These are phyloP conservation scores for Aureobasidium sp. DNA, from an alignment of 2,329 filamentous ascomycete genomes.

Conservation along the genomic window DNA sequence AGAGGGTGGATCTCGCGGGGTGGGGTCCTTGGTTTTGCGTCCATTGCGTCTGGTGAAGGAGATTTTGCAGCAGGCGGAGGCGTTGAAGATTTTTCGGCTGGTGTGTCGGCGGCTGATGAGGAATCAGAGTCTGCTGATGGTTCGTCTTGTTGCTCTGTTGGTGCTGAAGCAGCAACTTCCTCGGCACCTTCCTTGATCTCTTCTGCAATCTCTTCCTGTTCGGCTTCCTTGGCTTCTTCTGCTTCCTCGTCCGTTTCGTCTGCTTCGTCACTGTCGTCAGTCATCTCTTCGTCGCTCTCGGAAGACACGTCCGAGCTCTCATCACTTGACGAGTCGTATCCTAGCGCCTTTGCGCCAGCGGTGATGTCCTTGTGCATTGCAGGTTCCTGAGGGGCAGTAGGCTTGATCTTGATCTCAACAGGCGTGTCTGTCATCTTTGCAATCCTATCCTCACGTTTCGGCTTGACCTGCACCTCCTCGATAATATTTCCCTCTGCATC, in stretches of 20 bases:
- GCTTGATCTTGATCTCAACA: constrained; percentile 12
- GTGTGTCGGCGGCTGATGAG: not conserved
- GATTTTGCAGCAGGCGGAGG: not conserved
- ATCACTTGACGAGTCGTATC: constrained; percentile 4
- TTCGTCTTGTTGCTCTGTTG: not conserved
- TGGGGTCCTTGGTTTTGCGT: not conserved
- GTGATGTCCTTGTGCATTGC: constrained; percentile 3
- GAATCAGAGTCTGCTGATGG: not conserved
- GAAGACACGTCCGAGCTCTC: constrained; percentile 13
- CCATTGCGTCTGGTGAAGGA: not conserved
- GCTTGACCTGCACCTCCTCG: constrained; percentile 39
- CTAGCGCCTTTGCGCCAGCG: constrained; percentile 14
- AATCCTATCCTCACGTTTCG: constrained; percentile 8
- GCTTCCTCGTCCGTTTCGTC: not conserved
- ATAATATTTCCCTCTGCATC: constrained; percentile 69
- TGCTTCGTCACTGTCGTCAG: constrained; percentile 1
- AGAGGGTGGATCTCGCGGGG: constrained; percentile 62
- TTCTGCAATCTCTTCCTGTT: not conserved
- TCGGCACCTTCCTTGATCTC: constrained; percentile 20
- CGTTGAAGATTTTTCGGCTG: not conserved
- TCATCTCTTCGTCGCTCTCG: not conserved
- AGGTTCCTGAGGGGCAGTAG: constrained; percentile 16
- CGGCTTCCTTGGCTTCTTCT: not conserved
- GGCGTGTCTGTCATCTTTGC: not conserved
- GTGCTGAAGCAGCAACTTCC: constrained; percentile 3